A percentile compares a stretch with the other conserved stretches of the same genome.
Evolutionary conservation across 2,329 filamentous ascomycete genomes (phyloP).

Genomic region (Fusarium pseudonygamai): DNA sequence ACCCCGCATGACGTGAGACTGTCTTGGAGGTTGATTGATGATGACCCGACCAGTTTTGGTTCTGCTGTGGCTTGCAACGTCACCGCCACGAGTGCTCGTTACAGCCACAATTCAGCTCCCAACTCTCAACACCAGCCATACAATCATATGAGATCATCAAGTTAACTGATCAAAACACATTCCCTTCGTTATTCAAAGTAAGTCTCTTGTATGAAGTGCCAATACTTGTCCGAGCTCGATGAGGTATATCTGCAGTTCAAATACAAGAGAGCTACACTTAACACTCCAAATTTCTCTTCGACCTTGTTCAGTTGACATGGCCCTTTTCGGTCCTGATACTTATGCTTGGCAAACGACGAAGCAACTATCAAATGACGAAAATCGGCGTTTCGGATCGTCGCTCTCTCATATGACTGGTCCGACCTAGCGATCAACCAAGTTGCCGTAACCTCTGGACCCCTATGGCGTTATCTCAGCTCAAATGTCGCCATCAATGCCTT

Average conservation of each 20-base stretch:
- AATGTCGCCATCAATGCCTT: background rate
- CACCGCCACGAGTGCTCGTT: background rate
- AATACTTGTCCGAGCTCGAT: too few species aligned
- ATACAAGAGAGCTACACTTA: too few species aligned
- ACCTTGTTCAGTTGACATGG: accelerated
- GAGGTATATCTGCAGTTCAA: background rate
- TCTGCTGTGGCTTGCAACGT: background rate
- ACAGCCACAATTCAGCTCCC: background rate
- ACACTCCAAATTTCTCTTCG: too few species aligned
- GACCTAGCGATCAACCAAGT: accelerated
- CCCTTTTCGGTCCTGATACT: background rate
- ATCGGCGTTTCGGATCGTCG: background rate
- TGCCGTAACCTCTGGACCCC: background rate
- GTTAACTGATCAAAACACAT: too few species aligned
- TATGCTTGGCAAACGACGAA: accelerated
- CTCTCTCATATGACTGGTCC: too few species aligned
- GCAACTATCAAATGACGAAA: accelerated
- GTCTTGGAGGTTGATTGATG: background rate
- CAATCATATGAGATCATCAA: background rate
- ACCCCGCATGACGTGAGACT: background rate
- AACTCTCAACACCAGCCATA: background rate
- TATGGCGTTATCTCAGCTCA: background rate
- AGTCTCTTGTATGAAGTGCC: too few species aligned
- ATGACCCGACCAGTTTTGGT: accelerated
- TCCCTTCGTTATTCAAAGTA: too few species aligned